Evolutionary conservation across 306 rosid genomes (phyloP).

Genomic region (Vigna unguiculata): DNA sequence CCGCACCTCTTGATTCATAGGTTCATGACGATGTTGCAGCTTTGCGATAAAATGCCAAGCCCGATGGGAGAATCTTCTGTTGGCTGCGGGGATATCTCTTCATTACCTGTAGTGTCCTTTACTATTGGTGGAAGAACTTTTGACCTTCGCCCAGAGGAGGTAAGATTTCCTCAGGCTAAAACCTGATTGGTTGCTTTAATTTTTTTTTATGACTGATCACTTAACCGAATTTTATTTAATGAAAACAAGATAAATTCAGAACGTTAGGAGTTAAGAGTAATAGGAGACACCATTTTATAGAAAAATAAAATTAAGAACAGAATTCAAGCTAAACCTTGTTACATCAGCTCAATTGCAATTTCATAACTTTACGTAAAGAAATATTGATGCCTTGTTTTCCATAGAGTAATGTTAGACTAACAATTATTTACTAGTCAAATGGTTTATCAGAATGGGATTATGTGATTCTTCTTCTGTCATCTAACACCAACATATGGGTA

Average conservation of each 20-base stretch:
- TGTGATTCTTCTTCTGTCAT: neutral
- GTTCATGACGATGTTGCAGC: slow-evolving; percentile 57
- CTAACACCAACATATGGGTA: neutral
- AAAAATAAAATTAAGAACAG: neutral
- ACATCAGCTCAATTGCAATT: neutral
- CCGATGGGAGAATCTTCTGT: slow-evolving; percentile 73
- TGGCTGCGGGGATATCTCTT: slow-evolving; percentile 66
- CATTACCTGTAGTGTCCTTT: slow-evolving; percentile 76
- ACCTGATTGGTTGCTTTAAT: slow-evolving; percentile 11
- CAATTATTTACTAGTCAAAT: neutral
- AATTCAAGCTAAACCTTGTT: slow-evolving; percentile 5
- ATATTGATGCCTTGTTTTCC: slow-evolving; percentile 6
- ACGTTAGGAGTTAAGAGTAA: neutral
- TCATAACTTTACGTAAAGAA: slow-evolving; percentile 2
- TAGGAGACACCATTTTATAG: neutral
- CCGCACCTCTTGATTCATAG: slow-evolving; percentile 39
- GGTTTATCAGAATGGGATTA: neutral
- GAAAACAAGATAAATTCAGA: neutral
- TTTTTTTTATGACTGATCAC: neutral
- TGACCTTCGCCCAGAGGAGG: slow-evolving; percentile 71
- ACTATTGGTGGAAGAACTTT: slow-evolving; percentile 77
- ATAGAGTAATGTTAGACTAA: too few relatives aligned
- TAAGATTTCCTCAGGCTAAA: slow-evolving; percentile 46
- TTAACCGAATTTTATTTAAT: neutral
- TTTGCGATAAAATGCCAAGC: slow-evolving; percentile 72